Percentiles rank a stretch among this genome's conserved stretches.
Evolutionary conservation across 768 basidiomycete species (phyloP).

Genomic region (Sporobolomyces phaffii): DNA sequence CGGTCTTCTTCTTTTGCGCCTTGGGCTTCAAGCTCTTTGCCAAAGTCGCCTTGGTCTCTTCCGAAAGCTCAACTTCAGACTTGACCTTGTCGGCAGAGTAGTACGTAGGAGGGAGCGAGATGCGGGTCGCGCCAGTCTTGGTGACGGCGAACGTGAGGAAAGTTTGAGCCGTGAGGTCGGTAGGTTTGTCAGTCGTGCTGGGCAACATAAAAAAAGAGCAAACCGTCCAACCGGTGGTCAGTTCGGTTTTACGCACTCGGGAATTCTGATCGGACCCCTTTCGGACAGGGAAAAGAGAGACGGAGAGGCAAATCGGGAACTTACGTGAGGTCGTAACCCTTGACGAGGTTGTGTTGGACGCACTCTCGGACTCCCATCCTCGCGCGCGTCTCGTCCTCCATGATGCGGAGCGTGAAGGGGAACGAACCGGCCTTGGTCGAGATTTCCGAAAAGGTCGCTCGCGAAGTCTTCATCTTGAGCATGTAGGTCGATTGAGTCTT

Average conservation of each 20-base stretch:
- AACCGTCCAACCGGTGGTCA: too few species aligned
- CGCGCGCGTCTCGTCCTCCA: slow-evolving; percentile 93
- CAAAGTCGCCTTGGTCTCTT: slow-evolving; percentile 72
- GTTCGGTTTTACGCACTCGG: too few species aligned
- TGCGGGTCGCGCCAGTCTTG: slow-evolving; percentile 75
- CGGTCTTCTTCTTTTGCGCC: slow-evolving; percentile 52
- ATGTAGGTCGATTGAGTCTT: slow-evolving; percentile 69
- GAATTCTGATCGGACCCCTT: too few species aligned
- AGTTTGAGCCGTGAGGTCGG: slow-evolving; percentile 85
- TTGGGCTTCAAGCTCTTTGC: slow-evolving; percentile 71
- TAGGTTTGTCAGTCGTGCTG: slow-evolving; percentile 57
- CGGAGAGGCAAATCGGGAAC: slow-evolving; percentile 45
- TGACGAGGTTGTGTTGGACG: slow-evolving; percentile 84
- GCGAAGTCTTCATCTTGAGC: slow-evolving; percentile 95
- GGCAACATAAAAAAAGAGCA: too few species aligned
- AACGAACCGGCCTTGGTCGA: slow-evolving; percentile 97
- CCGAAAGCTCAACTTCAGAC: slow-evolving; percentile 82
- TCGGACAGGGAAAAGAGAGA: neutral
- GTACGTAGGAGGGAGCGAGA: slow-evolving; percentile 85
- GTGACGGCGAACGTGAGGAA: slow-evolving; percentile 94
- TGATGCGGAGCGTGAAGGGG: slow-evolving; percentile 89
- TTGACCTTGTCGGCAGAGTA: slow-evolving; percentile 87
- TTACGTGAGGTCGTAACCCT: slow-evolving; percentile 89
- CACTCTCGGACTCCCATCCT: slow-evolving; percentile 94
- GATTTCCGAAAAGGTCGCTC: slow-evolving; percentile 92